Evolutionary conservation across 768 basidiomycete species (phyloP).

Genomic region (Trametes elegans): DNA sequence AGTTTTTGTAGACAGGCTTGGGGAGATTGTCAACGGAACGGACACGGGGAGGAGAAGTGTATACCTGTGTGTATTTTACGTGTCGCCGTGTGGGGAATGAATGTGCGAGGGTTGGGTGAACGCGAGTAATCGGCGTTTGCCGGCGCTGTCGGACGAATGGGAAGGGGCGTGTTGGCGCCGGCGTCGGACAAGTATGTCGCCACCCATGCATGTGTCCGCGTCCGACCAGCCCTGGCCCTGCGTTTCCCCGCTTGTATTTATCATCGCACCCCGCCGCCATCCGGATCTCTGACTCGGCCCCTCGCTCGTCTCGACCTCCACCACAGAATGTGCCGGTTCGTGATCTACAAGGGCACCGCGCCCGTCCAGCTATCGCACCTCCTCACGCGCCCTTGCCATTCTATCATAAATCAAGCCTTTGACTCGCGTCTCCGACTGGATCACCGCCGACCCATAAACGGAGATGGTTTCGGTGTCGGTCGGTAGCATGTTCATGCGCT

Average conservation of each 20-base stretch:
- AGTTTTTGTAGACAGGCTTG: slow-evolving; percentile 54
- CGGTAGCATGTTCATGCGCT: slow-evolving; percentile 26
- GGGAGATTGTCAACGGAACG: background rate
- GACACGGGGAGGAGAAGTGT: slow-evolving; percentile 9
- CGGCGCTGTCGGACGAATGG: background rate
- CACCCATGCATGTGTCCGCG: slow-evolving; percentile 1
- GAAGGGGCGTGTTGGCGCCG: background rate
- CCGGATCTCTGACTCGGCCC: background rate
- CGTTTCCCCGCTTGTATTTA: slow-evolving; percentile 4
- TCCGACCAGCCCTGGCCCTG: background rate
- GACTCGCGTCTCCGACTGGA: slow-evolving; percentile 89
- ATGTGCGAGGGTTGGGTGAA: slow-evolving; percentile 3
- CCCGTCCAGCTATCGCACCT: slow-evolving; percentile 92
- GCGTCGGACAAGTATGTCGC: slow-evolving; percentile 15
- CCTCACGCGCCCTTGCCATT: slow-evolving; percentile 91
- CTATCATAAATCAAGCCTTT: slow-evolving; percentile 96
- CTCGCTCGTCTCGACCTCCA: slow-evolving; percentile 4
- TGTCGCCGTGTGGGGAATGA: background rate
- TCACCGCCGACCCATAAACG: slow-evolving; percentile 82
- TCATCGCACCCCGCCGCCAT: background rate
- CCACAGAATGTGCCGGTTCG: slow-evolving; percentile 74
- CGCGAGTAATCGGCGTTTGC: slow-evolving; percentile 19
- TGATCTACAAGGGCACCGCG: slow-evolving; percentile 93
- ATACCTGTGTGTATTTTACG: slow-evolving; percentile 16
- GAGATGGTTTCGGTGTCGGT: slow-evolving; percentile 97